A percentile compares a stretch with the other conserved stretches of the same genome.
These are phyloP conservation scores for Hypocreales sp. DNA, from an alignment of 2,329 filamentous ascomycete species.

Conservation along the genomic window DNA sequence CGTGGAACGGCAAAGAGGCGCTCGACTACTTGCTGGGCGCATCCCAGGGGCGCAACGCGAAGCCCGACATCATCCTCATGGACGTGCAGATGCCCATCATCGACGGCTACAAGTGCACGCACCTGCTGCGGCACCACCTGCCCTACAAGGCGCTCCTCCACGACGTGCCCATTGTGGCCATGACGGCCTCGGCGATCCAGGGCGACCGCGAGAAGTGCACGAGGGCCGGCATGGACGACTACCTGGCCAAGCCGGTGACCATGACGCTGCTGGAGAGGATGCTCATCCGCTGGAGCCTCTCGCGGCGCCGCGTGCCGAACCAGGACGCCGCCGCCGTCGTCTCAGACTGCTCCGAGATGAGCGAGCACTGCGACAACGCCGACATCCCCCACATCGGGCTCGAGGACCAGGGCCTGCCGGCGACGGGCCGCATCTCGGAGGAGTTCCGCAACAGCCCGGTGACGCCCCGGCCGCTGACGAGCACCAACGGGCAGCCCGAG, in stretches of 20 bases:
- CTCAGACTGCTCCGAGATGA: constrained; percentile 30
- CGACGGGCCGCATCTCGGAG: constrained; percentile 7
- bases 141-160: constrained; percentile 45
- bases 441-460: constrained; percentile 16
- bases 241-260: constrained; percentile 59
- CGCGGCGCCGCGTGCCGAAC: constrained; percentile 10
- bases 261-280: constrained; percentile 52
- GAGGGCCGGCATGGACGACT: constrained; percentile 62
- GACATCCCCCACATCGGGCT: constrained; percentile 22
- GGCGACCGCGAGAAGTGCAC: constrained; percentile 62
- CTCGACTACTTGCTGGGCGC: constrained; percentile 53
- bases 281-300: constrained; percentile 51
- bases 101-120: constrained; percentile 65
- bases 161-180: constrained; percentile 61
- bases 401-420: constrained; percentile 9
- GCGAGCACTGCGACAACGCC: constrained; percentile 25
- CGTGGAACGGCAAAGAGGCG: constrained; percentile 67
- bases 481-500: constrained; percentile 20
- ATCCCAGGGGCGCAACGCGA: constrained; percentile 30
- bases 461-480: constrained; percentile 24
- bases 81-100: constrained; percentile 64
- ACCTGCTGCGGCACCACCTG: constrained; percentile 51
- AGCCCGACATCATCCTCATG: constrained; percentile 65
- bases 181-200: constrained; percentile 67
- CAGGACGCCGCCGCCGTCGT: constrained; percentile 11